These are phyloP conservation scores for Paradendryphiella salina DNA, from an alignment of 2,329 filamentous ascomycete species.

Conservation along the genomic window DNA sequence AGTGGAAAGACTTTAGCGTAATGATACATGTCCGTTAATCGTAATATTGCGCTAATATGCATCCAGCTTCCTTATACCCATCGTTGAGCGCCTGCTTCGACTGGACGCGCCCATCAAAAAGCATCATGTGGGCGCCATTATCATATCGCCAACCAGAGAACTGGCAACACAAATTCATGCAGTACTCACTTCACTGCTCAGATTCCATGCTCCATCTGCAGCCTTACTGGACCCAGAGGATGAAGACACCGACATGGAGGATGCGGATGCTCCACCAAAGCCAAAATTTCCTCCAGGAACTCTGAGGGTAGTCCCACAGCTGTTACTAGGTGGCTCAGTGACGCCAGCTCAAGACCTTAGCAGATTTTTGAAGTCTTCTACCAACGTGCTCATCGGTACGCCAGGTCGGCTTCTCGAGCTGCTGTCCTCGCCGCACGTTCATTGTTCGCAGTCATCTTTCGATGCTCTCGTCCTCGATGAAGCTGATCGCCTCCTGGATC, in stretches of 20 bases:
- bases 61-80: slow-evolving; percentile 70
- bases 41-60: background rate
- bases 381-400: slow-evolving; percentile 88
- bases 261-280: slow-evolving; percentile 45
- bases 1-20: slow-evolving; percentile 44
- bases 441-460: slow-evolving; percentile 85
- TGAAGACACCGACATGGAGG: slow-evolving; percentile 49
- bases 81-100: slow-evolving; percentile 79
- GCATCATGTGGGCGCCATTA: slow-evolving; percentile 86
- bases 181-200: slow-evolving; percentile 74
- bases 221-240: slow-evolving; percentile 61
- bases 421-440: slow-evolving; percentile 81
- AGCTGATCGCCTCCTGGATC: slow-evolving; percentile 86
- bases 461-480: slow-evolving; percentile 93
- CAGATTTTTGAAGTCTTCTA: slow-evolving; percentile 78
- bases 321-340: slow-evolving; percentile 77
- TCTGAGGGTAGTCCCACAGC: slow-evolving; percentile 73
- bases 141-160: slow-evolving; percentile 92
- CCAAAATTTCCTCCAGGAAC: slow-evolving; percentile 53
- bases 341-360: slow-evolving; percentile 84
- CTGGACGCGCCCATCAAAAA: slow-evolving; percentile 82
- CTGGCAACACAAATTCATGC: slow-evolving; percentile 87
- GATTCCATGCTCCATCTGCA: slow-evolving; percentile 81
- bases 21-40: background rate
- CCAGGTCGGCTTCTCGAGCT: slow-evolving; percentile 89